phyloP scores from a whole-genome alignment of 116 monocot genomes.

The Cymodocea nodosa region DNA sequence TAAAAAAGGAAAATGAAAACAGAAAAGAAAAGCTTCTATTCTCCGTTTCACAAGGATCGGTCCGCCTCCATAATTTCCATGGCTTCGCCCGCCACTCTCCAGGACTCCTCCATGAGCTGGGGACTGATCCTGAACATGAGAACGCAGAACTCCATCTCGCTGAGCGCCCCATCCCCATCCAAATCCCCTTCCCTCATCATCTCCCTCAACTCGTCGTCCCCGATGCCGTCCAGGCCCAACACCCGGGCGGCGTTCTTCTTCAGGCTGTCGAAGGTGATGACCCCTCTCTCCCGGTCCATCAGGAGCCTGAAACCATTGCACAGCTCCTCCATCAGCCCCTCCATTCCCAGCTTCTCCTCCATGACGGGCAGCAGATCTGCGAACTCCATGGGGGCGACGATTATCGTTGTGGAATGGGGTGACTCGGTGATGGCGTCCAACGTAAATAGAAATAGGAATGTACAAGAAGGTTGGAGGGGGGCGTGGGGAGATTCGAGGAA shows the following conservation, averaged over 20 bases:
- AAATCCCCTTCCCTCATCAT: conserved; percentile 59
- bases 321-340: conserved; percentile 58
- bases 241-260: conserved; percentile 36
- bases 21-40: too few species aligned
- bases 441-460: too few species aligned
- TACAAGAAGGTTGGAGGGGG: too few species aligned
- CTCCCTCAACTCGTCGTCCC: conserved; percentile 43
- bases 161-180: conserved; percentile 54
- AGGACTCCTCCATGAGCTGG: conserved; percentile 38
- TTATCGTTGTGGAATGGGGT: background rate
- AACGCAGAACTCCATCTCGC: conserved; percentile 60
- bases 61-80: background rate
- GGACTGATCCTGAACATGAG: conserved; percentile 73
- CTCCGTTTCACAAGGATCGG: too few species aligned
- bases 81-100: conserved; percentile 4
- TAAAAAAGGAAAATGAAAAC: too few species aligned
- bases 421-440: too few species aligned
- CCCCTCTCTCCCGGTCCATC: conserved; percentile 39
- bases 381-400: conserved; percentile 4
- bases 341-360: conserved; percentile 49
- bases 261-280: conserved; percentile 66
- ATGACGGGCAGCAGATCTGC: conserved; percentile 54
- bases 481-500: too few species aligned
- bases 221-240: conserved; percentile 36
- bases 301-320: conserved; percentile 61